Evolutionary conservation across 1,284 basidiomycete genomes (phyloP), one percentile per base, ranked within the genome.

Genomic region (Ustilago hordei): DNA sequence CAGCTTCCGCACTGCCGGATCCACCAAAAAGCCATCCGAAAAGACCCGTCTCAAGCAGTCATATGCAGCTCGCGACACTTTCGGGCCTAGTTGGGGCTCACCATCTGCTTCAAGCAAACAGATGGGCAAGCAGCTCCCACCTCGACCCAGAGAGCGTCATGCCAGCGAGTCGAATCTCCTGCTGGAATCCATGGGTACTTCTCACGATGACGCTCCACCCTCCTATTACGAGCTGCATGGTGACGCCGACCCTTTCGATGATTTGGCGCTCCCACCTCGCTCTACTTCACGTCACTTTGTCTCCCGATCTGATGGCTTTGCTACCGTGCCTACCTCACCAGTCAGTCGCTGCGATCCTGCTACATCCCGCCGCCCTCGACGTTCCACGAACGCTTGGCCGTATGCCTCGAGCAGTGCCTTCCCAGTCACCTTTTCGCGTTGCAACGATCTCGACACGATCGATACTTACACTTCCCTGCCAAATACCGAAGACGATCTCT

Each of bases 161-260:
- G 59, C 41, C 7, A 74, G 71, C 56, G 62, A 69, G 32, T 64
- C 64, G 13, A 61, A 74, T 39, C 59, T 74, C 3, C 28, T 74
- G 43, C 54, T 74, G 8, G 62, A 59, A 13, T 38, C 56, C 17
- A 48, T 41, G 36, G 55, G 55, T 8, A 47, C 48, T 4, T 52
- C 58, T 12, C 43, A 72, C 48, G 52, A 67, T 31, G 70, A 67
- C 39, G 63, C 60, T 17, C 71, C 71, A 11, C 71, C 71, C 3
- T 69, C 66, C 1, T 74, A 74, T 36, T 55, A 74, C 38, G 71
- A 74, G 45, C 45, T 74, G 48, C 71, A 74, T 39, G 62, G 59
- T 31, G 65, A 69, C 38, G 31, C 28, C 3, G 63, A 69, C 41
- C 59, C 71, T 9, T 74, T 69, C 55, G 59, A 64, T 31, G 54